Conservation (phyloP, 352 stramenopile genomes). For the Pythium utonaiense region DNA sequence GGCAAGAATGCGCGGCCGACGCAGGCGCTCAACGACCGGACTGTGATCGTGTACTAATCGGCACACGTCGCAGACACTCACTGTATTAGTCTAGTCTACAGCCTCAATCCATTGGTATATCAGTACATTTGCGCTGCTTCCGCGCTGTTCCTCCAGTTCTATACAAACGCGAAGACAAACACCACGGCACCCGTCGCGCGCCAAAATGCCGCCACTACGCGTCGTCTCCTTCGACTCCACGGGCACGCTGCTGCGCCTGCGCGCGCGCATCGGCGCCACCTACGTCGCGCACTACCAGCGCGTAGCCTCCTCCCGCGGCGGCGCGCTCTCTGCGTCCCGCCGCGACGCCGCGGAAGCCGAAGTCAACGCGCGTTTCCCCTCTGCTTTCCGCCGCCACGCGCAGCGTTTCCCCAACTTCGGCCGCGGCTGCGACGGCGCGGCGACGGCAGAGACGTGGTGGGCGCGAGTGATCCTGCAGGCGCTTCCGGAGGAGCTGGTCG, state of each 20-base stretch:
- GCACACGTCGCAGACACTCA: background rate
- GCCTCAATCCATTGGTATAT: background rate
- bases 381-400: slow-evolving; percentile 34
- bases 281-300: slow-evolving; percentile 50
- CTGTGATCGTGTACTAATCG: slow-evolving; percentile 10
- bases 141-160: background rate
- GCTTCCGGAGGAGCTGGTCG: slow-evolving; percentile 30
- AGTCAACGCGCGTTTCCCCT: slow-evolving; percentile 13
- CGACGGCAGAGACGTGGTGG: slow-evolving; percentile 58
- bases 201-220: background rate
- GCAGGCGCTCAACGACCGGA: slow-evolving; percentile 22
- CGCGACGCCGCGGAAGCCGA: slow-evolving; percentile 8
- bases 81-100: background rate
- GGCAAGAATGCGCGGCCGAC: slow-evolving; percentile 16
- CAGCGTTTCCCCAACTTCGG: slow-evolving; percentile 50
- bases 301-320: slow-evolving; percentile 3
- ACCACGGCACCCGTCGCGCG: background rate
- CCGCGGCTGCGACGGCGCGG: background rate
- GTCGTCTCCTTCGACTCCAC: slow-evolving; percentile 51
- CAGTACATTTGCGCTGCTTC: background rate
- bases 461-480: slow-evolving; percentile 41
- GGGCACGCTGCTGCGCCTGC: slow-evolving; percentile 58
- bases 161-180: background rate
- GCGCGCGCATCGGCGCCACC: slow-evolving; percentile 37
- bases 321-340: slow-evolving; percentile 21